Base-by-base conservation (phyloP, 1,284 basidiomycete species). In the Dichomitus squalens region DNA sequence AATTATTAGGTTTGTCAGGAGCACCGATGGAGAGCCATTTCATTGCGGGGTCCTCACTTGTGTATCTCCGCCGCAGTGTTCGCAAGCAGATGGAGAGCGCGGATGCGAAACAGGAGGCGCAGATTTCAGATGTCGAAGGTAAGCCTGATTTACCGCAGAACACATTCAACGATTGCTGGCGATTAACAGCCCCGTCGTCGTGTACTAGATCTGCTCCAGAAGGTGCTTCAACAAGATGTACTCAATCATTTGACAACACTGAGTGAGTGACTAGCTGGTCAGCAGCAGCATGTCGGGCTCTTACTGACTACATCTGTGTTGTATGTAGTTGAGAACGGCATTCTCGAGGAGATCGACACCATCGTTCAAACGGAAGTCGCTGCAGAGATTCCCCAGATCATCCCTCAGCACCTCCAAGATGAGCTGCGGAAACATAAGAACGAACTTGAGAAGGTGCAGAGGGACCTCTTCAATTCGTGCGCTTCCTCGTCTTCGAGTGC, bases 381-480 rank as follows among this genome's bases (percentile, higher is more conserved):
- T 2, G 66, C 70, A 41, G 76, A 76, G 58, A 71, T 85, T 40
- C 73, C 78, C 35, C 63, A 61, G 1, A 73, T 81, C 51, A 77
- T 84, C 7, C 78, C 82, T 1, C 67, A 75, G 46, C 71, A 76
- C 4, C 67, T 82, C 16, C 78, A 79, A 59, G 71, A 77, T 1
- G 79, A 85, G 53, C 67, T 87, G 7, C 75, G 74, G 16, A 66
- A 70, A 25, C 79, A 81, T 61, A 77, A 75, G 55, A 64, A 61
- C 11, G 76, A 83, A 63, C 74, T 87, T 23, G 79, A 81, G 38
- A 72, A 76, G 52, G 73, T 82, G 16, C 76, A 80, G 54, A 71
- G 75, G 31, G 73, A 79, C 12, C 73, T 87, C 11, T 78, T 83
- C 60, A 84, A 86, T 64, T 81, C 81, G 83, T 85, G 55, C 60